Base-by-base conservation (phyloP, 1,284 basidiomycete species). In the Gomphus bonarii region DNA sequence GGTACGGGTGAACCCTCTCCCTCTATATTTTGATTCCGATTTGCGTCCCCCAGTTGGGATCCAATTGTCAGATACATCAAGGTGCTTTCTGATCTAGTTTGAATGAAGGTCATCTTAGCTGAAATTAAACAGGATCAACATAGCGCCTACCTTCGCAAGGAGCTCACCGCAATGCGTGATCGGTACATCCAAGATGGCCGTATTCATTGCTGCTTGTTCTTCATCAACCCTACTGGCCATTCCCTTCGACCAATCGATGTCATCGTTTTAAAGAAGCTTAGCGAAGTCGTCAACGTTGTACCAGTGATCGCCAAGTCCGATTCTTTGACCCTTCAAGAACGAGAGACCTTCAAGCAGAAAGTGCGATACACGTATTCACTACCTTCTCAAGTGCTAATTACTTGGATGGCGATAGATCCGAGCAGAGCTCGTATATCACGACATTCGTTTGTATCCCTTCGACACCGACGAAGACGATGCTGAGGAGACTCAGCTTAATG, bases 251-350 rank as follows among this genome's bases (percentile, higher is more conserved):
- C 93, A 28, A 95, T 99, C 68, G 97, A 99, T 68, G 88, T 98
- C 52, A 94, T 93, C 64, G 95, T 99, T 63, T 94, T 99, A 86
- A 98, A 98, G 80, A 98, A 98, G 78, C 78, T 99, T 57, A 88
- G 87, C 69, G 97, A 99, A 70, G 95, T 99, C 40, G 95, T 97
- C 72, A 99, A 99, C 66, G 95, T 99, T 50, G 95, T 99, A 7
- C 95, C 95, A 11, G 91, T 99, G 61, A 99, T 99, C 68, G 95
- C 97, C 65, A 99, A 99, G 80, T 81, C 91, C n/a, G 95, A 99
- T 91, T 73, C 95, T 94, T 99, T 68, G 97, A 99, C 61, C 1
- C 72, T 94, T 61, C 94, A 97, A 64, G 97, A 99, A 77, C 78
- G 94, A 61, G 88, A 89, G 61, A 75, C 79, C 25, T 99, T 99